Conservation (phyloP, 2,329 filamentous ascomycete species). For the Venturia carpophila region DNA sequence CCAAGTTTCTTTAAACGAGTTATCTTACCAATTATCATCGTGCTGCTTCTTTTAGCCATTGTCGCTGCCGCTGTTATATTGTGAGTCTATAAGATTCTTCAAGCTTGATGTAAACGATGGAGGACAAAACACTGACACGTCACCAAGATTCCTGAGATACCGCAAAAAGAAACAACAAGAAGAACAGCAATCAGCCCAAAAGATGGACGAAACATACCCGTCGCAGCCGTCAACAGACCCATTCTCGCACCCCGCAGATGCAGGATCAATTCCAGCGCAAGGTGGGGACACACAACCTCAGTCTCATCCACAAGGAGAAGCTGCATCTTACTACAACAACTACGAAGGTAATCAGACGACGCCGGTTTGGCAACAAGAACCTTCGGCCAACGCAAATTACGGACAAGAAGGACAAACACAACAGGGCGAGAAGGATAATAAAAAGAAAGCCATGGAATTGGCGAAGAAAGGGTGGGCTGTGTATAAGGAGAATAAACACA, state of each 20-base stretch:
- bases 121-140: background rate
- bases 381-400: background rate
- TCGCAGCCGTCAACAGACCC: background rate
- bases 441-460: background rate
- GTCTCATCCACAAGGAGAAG: background rate
- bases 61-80: background rate
- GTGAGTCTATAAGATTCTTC: background rate
- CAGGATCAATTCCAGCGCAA: background rate
- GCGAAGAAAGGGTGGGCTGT: background rate
- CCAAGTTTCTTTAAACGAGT: background rate
- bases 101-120: background rate
- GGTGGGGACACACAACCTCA: background rate
- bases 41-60: background rate
- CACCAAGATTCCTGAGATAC: background rate
- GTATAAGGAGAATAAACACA: background rate
- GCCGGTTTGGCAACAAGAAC: no score
- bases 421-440: background rate
- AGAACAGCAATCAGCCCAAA: background rate
- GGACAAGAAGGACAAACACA: background rate
- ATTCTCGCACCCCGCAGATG: background rate
- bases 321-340: background rate
- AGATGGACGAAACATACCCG: background rate
- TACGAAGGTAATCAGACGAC: background rate
- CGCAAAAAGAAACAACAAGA: background rate
- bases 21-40: background rate